Conservation (phyloP, 2,329 filamentous ascomycete genomes). For the Huntiella decipiens region DNA sequence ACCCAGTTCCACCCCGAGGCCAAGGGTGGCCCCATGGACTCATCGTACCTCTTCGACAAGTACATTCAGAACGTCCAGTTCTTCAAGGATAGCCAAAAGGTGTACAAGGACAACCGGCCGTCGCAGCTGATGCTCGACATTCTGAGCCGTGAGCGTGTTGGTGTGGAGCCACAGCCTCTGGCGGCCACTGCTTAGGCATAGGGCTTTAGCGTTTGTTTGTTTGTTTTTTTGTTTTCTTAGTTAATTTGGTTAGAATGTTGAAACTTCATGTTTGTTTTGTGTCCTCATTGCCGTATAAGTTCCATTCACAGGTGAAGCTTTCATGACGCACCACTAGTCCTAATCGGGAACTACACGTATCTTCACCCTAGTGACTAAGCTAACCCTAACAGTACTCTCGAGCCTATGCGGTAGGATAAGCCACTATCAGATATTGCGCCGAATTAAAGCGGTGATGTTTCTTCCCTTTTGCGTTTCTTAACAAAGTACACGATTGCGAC, state of each 20-base stretch:
- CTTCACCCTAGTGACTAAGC: too few relatives aligned
- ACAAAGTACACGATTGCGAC: too few relatives aligned
- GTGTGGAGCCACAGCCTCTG: slow-evolving; percentile 52
- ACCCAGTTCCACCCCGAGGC: slow-evolving; percentile 98
- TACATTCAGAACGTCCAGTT: slow-evolving; percentile 78
- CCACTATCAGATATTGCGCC: too few relatives aligned
- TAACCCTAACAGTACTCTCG: too few relatives aligned
- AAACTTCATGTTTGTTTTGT: slow-evolving; percentile 1
- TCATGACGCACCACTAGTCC: too few relatives aligned
- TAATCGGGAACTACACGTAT: too few relatives aligned
- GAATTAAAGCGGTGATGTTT: too few relatives aligned
- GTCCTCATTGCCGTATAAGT: background rate
- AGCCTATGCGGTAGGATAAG: too few relatives aligned
- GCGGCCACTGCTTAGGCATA: slow-evolving; percentile 26
- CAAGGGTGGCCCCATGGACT: slow-evolving; percentile 92
- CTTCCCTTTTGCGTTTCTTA: too few relatives aligned
- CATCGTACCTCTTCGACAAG: slow-evolving; percentile 87
- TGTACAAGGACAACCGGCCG: slow-evolving; percentile 72
- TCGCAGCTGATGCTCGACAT: slow-evolving; percentile 78
- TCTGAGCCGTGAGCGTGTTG: slow-evolving; percentile 83
- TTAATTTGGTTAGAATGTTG: background rate
- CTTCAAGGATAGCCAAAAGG: slow-evolving; percentile 68
- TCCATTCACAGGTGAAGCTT: too few relatives aligned
- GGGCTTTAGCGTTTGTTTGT: background rate
- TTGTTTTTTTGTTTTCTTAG: background rate